Evolutionary conservation across 2,329 filamentous ascomycete species (phyloP), one percentile per base, ranked within the genome.

Genomic region (Monilinia fructicola): DNA sequence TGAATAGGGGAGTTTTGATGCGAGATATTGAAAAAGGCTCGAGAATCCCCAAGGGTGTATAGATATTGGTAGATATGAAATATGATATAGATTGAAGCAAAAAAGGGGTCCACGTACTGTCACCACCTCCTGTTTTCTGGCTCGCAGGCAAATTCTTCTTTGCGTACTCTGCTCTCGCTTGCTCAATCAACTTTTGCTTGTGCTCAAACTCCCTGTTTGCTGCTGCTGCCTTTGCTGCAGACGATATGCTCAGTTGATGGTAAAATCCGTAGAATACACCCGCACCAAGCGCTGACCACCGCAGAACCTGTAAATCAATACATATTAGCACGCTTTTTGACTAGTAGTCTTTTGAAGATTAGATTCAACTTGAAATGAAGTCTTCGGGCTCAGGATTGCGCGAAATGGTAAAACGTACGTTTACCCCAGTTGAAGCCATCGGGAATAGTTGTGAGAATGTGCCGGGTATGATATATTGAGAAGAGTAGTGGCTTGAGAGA

Each of bases 191-290:
- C 74, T 88, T 87, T 81, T 93, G 86, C 86, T 98, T 96, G 82
- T 92, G 90, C 78, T 93, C 85, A 79, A 94, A 98, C 79, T 97
- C 92, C 78, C 87, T 87, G 80, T 96, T 83, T 75, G 87, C 85
- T 75, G 89, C 86, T 73, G 88, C 84, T 69, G 85, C 81, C 81
- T 88, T 90, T 77, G 93, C 87, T 76, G 85, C 80, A 67, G 90
- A 80, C 73, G 82, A 89, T 80, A 99, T 90, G 70, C 87, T 86
- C 77, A 90, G 85, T 84, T 99, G 95, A 84, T 97, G 94, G 81
- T 89, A 91, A 84, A 97, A 88, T 79, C 95, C 95, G 84, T 99
- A 99, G 82, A 97, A 89, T 78, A 98, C 83, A 79, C 95, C 95
- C 77, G 92, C 84, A 77, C 89, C 91, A 73, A 99, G 91, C 78